phyloP scores from a whole-genome alignment of 2,329 filamentous ascomycete genomes.

The Cordyceps sp. region DNA sequence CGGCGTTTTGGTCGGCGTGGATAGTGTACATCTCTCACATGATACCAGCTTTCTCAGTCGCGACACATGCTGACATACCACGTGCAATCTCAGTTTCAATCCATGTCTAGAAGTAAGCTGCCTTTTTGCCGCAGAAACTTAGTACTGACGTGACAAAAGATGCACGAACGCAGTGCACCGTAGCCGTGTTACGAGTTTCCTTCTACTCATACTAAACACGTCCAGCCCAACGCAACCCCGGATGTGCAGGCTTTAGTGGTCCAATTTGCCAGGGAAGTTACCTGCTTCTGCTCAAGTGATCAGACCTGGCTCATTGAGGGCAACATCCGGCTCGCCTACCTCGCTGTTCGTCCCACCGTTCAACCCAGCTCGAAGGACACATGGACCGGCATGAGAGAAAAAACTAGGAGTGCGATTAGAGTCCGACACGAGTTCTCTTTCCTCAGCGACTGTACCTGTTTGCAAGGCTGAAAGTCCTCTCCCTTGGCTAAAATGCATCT shows the following conservation, averaged over 20 bases:
- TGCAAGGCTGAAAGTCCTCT: constrained; percentile 94
- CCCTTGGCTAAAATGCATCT: constrained; percentile 98
- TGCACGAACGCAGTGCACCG: too few relatives aligned
- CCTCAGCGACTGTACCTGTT: constrained; percentile 48
- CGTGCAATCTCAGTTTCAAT: too few relatives aligned
- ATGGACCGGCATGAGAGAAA: constrained; percentile 91
- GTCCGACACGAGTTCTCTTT: not conserved
- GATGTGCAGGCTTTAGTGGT: too few relatives aligned
- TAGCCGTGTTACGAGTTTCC: too few relatives aligned
- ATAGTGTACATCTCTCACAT: too few relatives aligned
- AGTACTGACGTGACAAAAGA: too few relatives aligned
- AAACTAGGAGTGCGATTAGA: constrained; percentile 45
- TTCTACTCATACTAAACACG: too few relatives aligned
- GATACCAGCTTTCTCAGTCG: too few relatives aligned
- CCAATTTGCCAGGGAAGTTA: constrained; percentile 51
- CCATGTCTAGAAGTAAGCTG: too few relatives aligned
- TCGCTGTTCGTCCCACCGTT: constrained; percentile 95
- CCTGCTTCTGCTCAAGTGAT: constrained; percentile 36
- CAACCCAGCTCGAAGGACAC: constrained; percentile 87
- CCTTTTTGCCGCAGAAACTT: too few relatives aligned
- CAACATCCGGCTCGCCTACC: constrained; percentile 37
- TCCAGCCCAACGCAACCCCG: too few relatives aligned
- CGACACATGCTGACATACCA: too few relatives aligned
- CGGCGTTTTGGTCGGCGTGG: not conserved
- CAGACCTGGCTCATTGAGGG: not conserved